These are phyloP conservation scores for Suhomyces canberraensis DNA, from an alignment of 805 yeast genomes.

Conservation along the genomic window DNA sequence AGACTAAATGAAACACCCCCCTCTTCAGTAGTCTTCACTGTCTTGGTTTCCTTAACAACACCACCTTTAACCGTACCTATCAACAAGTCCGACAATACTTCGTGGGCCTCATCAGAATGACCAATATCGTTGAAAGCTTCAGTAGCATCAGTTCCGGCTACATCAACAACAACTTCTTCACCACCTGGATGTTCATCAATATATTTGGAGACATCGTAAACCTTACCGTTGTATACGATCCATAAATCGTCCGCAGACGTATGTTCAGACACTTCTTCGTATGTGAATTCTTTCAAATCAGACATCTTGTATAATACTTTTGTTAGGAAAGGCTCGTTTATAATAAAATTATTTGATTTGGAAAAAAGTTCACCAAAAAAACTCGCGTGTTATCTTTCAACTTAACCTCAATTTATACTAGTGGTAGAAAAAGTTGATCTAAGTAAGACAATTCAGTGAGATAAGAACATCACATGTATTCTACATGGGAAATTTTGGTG, in stretches of 20 bases:
- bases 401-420: no score
- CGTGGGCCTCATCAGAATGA: constrained; percentile 94
- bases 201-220: constrained; percentile 39
- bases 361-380: not conserved
- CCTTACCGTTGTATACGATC: constrained; percentile 44
- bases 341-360: constrained; percentile 1
- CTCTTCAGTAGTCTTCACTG: constrained; percentile 13
- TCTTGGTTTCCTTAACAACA: constrained; percentile 31
- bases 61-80: constrained; percentile 79
- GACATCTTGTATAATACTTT: constrained; percentile 1
- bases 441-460: no score
- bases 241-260: constrained; percentile 40
- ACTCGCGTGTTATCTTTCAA: not conserved
- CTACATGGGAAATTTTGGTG: not conserved
- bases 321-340: not conserved
- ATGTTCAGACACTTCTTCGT: constrained; percentile 47
- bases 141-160: constrained; percentile 44
- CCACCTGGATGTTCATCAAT: constrained; percentile 50
- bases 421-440: no score
- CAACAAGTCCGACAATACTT: constrained; percentile 60
- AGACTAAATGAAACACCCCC: constrained; percentile 24
- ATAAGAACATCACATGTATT: not conserved
- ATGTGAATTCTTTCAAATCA: constrained; percentile 47
- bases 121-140: constrained; percentile 74
- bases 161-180: constrained; percentile 43